Conservation (phyloP, 805 yeast species). For the Yarrowia alimentaria region DNA sequence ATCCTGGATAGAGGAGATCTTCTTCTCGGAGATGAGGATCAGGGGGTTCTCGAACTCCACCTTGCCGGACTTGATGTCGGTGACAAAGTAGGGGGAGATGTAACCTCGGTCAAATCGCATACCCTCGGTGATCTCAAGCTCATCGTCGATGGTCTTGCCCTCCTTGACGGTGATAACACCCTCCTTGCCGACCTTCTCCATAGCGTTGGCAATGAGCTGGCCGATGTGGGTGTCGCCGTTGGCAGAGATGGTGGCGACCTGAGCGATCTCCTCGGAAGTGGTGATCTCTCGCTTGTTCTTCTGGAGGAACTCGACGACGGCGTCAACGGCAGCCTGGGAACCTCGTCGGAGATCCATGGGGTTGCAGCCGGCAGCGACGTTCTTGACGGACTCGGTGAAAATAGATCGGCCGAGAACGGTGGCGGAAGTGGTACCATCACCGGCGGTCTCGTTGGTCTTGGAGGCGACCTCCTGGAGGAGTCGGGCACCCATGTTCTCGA, state of each 20-base stretch:
- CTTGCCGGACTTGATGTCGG: slow-evolving; percentile 87
- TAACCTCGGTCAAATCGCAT: slow-evolving; percentile 98
- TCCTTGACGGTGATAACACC: slow-evolving; percentile 98
- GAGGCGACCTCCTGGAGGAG: slow-evolving; percentile 94
- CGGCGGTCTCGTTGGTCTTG: slow-evolving; percentile 95
- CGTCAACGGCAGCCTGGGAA: slow-evolving; percentile 93
- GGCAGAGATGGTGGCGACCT: slow-evolving; percentile 97
- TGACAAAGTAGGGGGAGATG: slow-evolving; percentile 94
- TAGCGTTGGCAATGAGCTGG: slow-evolving; percentile 83
- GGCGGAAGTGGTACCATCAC: slow-evolving; percentile 98
- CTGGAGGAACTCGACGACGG: slow-evolving; percentile 81
- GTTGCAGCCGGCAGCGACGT: slow-evolving; percentile 98
- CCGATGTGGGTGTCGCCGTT: slow-evolving; percentile 96
- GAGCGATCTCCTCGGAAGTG: slow-evolving; percentile 91
- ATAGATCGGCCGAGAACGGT: slow-evolving; percentile 95
- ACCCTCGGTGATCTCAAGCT: slow-evolving; percentile 95
- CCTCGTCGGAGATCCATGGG: slow-evolving; percentile 99
- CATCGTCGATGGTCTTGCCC: slow-evolving; percentile 95
- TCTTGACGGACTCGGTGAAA: slow-evolving; percentile 90
- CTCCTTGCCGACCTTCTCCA: slow-evolving; percentile 98
- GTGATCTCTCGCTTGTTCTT: slow-evolving; percentile 88
- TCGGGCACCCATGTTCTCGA: slow-evolving; percentile 95
- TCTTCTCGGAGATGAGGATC: slow-evolving; percentile 85
- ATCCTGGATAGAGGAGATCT: slow-evolving; percentile 84
- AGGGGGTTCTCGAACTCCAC: slow-evolving; percentile 95